These are phyloP conservation scores for Colletotrichum echinochloae DNA, from an alignment of 2,329 filamentous ascomycete genomes.

Conservation along the genomic window DNA sequence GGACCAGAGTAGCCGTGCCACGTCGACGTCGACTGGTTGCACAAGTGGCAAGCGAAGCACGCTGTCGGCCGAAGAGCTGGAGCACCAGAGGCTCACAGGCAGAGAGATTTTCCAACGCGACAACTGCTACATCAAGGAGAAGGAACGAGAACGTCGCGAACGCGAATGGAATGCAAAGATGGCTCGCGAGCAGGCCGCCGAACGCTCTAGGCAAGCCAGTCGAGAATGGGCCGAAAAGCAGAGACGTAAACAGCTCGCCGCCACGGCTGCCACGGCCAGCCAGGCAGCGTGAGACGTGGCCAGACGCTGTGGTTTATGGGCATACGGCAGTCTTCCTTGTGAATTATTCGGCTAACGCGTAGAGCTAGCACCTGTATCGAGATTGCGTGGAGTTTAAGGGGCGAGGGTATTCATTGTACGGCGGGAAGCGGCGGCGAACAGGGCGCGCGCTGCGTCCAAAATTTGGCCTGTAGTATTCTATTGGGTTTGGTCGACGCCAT, in stretches of 20 bases:
- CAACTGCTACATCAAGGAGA: slow-evolving; percentile 58
- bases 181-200: slow-evolving; percentile 70
- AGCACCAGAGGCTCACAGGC: slow-evolving; percentile 64
- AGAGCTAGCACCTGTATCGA: slow-evolving; percentile 4
- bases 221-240: slow-evolving; percentile 74
- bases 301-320: not conserved
- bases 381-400: slow-evolving; percentile 18
- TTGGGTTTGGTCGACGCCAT: not conserved
- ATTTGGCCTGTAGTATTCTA: slow-evolving; percentile 5
- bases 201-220: slow-evolving; percentile 68
- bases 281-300: slow-evolving; percentile 10
- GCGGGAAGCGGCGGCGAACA: not conserved
- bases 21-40: slow-evolving; percentile 61
- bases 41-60: slow-evolving; percentile 59
- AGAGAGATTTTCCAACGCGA: slow-evolving; percentile 67
- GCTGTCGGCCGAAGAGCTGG: slow-evolving; percentile 62
- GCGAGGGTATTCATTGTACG: not conserved
- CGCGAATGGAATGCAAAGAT: slow-evolving; percentile 65
- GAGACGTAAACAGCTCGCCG: slow-evolving; percentile 53
- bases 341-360: slow-evolving; percentile 4
- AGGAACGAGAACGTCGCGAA: slow-evolving; percentile 65
- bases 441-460: not conserved
- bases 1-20: slow-evolving; percentile 50
- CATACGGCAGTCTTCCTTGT: slow-evolving; percentile 9
- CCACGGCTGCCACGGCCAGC: slow-evolving; percentile 9